These are phyloP conservation scores for Spathaspora sp. DNA, from an alignment of 805 yeast genomes.

Conservation along the genomic window DNA sequence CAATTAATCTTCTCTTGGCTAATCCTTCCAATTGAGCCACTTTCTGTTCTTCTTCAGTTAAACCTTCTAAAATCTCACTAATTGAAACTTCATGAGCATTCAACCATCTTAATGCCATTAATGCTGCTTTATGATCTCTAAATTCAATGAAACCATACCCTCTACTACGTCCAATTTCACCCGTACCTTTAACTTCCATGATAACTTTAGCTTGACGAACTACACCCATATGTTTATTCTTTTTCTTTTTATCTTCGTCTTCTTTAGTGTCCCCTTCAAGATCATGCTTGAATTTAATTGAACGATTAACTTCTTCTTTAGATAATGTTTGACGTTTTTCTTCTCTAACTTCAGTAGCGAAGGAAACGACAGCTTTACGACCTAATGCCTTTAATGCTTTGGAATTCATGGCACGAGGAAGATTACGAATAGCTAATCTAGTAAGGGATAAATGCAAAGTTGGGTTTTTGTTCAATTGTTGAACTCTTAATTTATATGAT, in stretches of 20 bases:
- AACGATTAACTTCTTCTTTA: conserved; percentile 83
- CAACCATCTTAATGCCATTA: conserved; percentile 96
- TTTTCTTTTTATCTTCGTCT: conserved; percentile 46
- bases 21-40: conserved; percentile 50
- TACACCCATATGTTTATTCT: conserved; percentile 78
- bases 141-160: conserved; percentile 96
- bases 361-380: conserved; percentile 89
- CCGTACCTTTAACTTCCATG: conserved; percentile 86
- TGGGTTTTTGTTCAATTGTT: conserved; percentile 88
- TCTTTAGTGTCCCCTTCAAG: conserved; percentile 18
- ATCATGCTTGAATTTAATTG: conserved; percentile 61
- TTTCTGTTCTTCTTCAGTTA: conserved; percentile 64
- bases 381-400: conserved; percentile 88
- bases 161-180: conserved; percentile 84
- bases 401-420: conserved; percentile 89
- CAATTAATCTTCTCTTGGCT: conserved; percentile 74
- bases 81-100: conserved; percentile 83
- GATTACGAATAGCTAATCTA: conserved; percentile 88
- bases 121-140: conserved; percentile 86
- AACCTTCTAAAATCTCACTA: conserved; percentile 69
- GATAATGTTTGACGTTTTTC: conserved; percentile 77
- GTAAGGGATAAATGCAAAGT: conserved; percentile 90
- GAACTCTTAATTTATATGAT: conserved; percentile 79
- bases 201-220: conserved; percentile 92
- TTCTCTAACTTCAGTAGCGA: conserved; percentile 83